phyloP scores from a whole-genome alignment of 2,329 filamentous ascomycete species.

The Fusarium brachygibbosum region DNA sequence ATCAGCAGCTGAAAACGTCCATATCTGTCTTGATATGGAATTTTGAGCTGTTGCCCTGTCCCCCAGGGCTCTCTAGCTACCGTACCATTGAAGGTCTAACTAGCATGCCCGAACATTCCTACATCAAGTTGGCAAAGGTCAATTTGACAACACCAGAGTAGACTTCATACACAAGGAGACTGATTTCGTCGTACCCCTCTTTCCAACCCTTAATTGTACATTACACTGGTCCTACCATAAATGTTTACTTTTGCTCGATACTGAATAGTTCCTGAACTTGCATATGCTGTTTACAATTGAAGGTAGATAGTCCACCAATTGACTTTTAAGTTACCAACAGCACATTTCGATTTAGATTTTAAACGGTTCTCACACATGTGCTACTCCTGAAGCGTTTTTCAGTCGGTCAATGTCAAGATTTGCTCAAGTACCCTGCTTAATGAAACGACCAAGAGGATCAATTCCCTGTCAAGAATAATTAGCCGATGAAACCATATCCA shows the following conservation, averaged over 20 bases:
- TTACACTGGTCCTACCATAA: rapidly evolving
- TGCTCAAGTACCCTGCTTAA: neutral
- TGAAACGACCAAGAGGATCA: neutral
- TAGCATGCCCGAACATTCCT: neutral
- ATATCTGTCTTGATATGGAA: neutral
- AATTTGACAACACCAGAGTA: neutral
- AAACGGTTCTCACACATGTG: neutral
- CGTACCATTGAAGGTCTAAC: neutral
- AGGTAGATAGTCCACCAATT: neutral
- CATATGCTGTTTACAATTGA: too few relatives aligned
- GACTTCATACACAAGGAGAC: neutral
- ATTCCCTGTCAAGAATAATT: neutral
- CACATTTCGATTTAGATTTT: neutral
- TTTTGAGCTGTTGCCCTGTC: neutral
- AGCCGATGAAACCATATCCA: neutral
- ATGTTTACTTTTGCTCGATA: rapidly evolving
- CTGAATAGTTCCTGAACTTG: too few relatives aligned
- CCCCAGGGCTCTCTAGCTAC: neutral
- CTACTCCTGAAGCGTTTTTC: neutral
- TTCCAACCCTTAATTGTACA: neutral
- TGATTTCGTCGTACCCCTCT: too few relatives aligned
- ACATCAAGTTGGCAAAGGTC: neutral
- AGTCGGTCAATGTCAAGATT: neutral
- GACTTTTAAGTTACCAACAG: rapidly evolving
- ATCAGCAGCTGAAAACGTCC: neutral